phyloP scores from a whole-genome alignment of 73 alveolate genomes.

The Tetrahymena thermophila region DNA sequence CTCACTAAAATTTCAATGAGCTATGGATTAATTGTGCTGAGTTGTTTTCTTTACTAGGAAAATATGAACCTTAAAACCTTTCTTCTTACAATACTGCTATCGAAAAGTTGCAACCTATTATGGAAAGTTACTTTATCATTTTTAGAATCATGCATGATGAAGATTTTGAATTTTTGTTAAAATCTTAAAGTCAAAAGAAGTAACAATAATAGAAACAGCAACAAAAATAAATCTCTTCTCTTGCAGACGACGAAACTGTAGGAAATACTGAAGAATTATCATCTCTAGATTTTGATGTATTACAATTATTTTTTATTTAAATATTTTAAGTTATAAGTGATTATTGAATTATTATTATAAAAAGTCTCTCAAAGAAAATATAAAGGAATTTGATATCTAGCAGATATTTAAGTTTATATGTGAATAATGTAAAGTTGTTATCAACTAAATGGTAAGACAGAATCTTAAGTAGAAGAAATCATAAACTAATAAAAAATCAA shows the following conservation, averaged over 20 bases:
- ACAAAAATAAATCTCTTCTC: background rate
- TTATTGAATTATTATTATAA: too few relatives aligned
- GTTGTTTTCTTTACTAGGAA: background rate
- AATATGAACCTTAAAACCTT: background rate
- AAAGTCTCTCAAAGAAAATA: background rate
- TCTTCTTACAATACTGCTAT: background rate
- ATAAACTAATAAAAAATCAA: background rate
- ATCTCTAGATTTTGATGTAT: background rate
- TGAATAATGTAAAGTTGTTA: background rate
- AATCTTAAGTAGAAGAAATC: background rate
- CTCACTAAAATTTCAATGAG: background rate
- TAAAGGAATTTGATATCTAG: background rate
- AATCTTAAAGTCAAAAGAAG: background rate
- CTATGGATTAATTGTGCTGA: background rate
- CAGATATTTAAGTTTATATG: background rate
- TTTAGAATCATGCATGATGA: background rate
- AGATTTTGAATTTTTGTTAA: background rate
- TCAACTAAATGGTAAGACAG: background rate
- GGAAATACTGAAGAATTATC: background rate
- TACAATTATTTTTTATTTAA: background rate
- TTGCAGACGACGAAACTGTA: background rate
- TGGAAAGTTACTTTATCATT: background rate
- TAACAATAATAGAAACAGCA: background rate
- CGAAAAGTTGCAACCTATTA: background rate
- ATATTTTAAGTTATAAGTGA: background rate